phyloP scores from a whole-genome alignment of 495 filamentous ascomycete species.

The Penicillium coffeae region DNA sequence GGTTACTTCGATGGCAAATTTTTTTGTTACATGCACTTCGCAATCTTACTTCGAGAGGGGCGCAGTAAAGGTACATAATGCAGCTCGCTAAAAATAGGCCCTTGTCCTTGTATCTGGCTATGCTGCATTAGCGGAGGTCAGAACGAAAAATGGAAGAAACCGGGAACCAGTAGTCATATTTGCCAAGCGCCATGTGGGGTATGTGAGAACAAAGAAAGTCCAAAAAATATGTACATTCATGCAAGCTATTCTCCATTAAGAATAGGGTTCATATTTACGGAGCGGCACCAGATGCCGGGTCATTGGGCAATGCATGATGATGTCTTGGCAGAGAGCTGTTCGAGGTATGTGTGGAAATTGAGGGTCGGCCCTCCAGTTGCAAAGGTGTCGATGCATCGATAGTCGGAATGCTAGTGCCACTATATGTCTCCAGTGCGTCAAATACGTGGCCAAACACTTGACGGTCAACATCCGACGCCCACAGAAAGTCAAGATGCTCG shows the following conservation, averaged over 20 bases:
- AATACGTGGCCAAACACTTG: constrained; percentile 88
- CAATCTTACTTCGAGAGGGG: neutral
- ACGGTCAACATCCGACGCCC: constrained; percentile 79
- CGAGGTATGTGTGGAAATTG: constrained; percentile 1
- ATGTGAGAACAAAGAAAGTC: neutral
- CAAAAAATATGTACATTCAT: neutral
- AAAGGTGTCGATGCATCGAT: constrained; percentile 2
- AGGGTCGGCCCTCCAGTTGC: constrained; percentile 11
- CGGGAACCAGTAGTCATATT: neutral
- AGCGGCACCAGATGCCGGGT: neutral
- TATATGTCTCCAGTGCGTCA: constrained; percentile 71
- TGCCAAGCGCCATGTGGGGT: neutral
- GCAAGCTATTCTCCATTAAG: too few relatives aligned
- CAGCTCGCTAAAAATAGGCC: neutral
- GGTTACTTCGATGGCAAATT: too few relatives aligned
- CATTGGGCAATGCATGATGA: neutral
- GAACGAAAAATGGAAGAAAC: too few relatives aligned
- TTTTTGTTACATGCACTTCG: too few relatives aligned
- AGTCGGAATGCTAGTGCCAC: constrained; percentile 2
- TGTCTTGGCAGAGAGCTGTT: constrained; percentile 7
- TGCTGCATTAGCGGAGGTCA: too few relatives aligned
- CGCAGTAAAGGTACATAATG: neutral
- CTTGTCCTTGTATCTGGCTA: too few relatives aligned
- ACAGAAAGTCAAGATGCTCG: constrained; percentile 97
- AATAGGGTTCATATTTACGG: neutral